Conservation (phyloP, 805 yeast genomes). For the Myxozyma kluyveri region DNA sequence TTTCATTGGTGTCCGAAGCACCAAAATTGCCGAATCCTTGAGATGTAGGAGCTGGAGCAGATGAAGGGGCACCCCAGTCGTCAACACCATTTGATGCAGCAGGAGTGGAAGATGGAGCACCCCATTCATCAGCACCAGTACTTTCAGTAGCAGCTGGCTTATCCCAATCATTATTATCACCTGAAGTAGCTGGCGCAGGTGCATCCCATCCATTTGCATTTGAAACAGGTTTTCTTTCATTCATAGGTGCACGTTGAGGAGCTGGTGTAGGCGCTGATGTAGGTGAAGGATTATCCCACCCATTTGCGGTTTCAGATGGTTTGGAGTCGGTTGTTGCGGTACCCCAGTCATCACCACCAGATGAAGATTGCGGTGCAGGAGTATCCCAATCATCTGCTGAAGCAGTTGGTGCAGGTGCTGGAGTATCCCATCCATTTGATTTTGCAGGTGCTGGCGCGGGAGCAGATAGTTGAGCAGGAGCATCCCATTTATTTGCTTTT, state of each 20-base stretch:
- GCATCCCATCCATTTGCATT: neutral
- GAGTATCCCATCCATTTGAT: neutral
- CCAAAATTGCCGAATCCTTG: too few relatives aligned
- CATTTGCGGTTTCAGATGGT: neutral
- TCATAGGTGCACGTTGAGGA: too few relatives aligned
- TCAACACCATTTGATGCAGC: neutral
- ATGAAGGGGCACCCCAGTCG: neutral
- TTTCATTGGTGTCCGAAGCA: too few relatives aligned
- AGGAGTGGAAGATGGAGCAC: neutral
- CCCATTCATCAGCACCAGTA: constrained; percentile 1
- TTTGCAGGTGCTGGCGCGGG: too few relatives aligned
- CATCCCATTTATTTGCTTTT: neutral
- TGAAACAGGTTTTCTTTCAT: neutral
- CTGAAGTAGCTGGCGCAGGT: neutral
- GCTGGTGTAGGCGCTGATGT: neutral
- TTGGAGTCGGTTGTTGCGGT: neutral
- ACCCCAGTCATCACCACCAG: constrained; percentile 1
- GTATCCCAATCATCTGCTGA: neutral
- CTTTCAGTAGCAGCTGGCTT: neutral
- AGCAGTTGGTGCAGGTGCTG: neutral
- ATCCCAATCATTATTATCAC: neutral
- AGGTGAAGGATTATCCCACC: neutral
- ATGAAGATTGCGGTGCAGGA: neutral
- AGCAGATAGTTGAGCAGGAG: neutral
- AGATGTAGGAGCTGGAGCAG: too few relatives aligned